Percentiles rank a stretch among this genome's conserved stretches.
Conservation (phyloP, 179 eudicot genomes). For the Beta macrorhiza region DNA sequence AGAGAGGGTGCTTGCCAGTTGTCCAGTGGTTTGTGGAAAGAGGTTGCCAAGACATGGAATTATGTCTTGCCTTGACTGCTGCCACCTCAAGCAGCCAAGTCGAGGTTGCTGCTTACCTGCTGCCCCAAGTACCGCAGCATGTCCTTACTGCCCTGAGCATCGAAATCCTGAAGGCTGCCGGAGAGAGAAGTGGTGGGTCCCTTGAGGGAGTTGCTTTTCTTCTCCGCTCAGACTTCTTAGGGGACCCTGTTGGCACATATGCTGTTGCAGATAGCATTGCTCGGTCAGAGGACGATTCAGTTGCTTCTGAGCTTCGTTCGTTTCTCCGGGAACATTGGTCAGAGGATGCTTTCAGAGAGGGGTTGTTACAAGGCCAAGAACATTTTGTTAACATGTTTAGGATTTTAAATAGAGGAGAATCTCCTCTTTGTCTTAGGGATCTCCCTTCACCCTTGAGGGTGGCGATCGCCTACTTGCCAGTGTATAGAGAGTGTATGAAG, state of each 20-base stretch:
- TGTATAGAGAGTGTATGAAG: conserved; percentile 75
- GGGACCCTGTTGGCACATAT: conserved; percentile 77
- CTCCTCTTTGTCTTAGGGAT: conserved; percentile 64
- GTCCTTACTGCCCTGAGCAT: conserved; percentile 91
- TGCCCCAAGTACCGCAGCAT: conserved; percentile 90
- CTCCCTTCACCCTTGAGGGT: conserved; percentile 77
- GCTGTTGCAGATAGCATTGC: conserved; percentile 91
- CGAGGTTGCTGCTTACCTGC: conserved; percentile 79
- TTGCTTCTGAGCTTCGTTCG: conserved; percentile 65
- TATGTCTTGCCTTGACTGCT: conserved; percentile 94
- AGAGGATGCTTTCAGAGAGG: conserved; percentile 59
- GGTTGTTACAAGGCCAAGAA: conserved; percentile 58
- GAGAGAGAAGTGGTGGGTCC: conserved; percentile 90
- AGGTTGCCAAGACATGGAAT: conserved; percentile 98
- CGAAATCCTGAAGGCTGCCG: conserved; percentile 96
- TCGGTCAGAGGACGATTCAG: conserved; percentile 62
- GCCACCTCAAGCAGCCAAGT: conserved; percentile 95
- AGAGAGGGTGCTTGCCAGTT: conserved; percentile 83
- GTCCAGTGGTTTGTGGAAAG: conserved; percentile 90
- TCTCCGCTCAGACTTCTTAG: conserved; percentile 73
- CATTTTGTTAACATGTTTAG: conserved; percentile 67
- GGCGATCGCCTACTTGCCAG: conserved; percentile 83
- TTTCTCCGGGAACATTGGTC: conserved; percentile 84
- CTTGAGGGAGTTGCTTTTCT: conserved; percentile 91
- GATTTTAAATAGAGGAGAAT: conserved; percentile 70